phyloP scores from a whole-genome alignment of 768 basidiomycete species.

The Gloeostereum incarnatum region DNA sequence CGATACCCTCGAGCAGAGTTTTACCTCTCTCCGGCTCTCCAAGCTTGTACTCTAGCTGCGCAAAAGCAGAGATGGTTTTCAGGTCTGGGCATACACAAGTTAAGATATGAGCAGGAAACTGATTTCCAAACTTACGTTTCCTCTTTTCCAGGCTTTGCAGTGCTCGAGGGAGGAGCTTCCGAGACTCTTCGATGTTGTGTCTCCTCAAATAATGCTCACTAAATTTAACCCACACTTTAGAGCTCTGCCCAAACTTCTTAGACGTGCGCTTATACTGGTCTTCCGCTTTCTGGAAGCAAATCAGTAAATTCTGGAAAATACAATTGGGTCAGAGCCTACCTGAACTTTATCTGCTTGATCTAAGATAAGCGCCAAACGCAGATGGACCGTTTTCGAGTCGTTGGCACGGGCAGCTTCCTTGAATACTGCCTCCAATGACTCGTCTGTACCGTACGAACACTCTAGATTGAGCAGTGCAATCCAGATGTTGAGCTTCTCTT shows the following conservation, averaged over 20 bases:
- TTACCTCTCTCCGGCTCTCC: slow-evolving; percentile 93
- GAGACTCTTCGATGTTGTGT: slow-evolving; percentile 68
- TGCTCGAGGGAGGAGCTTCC: slow-evolving; percentile 79
- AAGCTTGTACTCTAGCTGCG: slow-evolving; percentile 88
- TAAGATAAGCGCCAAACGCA: slow-evolving; percentile 77
- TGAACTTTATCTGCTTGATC: slow-evolving; percentile 77
- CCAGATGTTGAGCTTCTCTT: slow-evolving; percentile 95
- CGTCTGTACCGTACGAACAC: slow-evolving; percentile 83
- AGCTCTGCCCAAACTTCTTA: slow-evolving; percentile 92
- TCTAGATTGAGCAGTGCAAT: slow-evolving; percentile 93
- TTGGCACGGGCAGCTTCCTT: slow-evolving; percentile 86
- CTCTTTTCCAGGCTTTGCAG: slow-evolving; percentile 88
- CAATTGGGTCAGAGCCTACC: slow-evolving; percentile 38
- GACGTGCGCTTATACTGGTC: slow-evolving; percentile 81
- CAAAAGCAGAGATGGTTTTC: slow-evolving; percentile 93
- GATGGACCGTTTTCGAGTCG: slow-evolving; percentile 86
- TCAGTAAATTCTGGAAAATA: not conserved
- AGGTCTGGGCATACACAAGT: slow-evolving; percentile 61
- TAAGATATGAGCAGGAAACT: not conserved
- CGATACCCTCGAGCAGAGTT: slow-evolving; percentile 93
- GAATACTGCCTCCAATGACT: slow-evolving; percentile 72
- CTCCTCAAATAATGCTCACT: slow-evolving; percentile 74
- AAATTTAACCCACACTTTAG: slow-evolving; percentile 89
- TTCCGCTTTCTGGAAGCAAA: slow-evolving; percentile 66
- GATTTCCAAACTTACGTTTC: slow-evolving; percentile 59